phyloP scores from a whole-genome alignment of 805 yeast genomes.

The Metschnikowia kofuensis region DNA sequence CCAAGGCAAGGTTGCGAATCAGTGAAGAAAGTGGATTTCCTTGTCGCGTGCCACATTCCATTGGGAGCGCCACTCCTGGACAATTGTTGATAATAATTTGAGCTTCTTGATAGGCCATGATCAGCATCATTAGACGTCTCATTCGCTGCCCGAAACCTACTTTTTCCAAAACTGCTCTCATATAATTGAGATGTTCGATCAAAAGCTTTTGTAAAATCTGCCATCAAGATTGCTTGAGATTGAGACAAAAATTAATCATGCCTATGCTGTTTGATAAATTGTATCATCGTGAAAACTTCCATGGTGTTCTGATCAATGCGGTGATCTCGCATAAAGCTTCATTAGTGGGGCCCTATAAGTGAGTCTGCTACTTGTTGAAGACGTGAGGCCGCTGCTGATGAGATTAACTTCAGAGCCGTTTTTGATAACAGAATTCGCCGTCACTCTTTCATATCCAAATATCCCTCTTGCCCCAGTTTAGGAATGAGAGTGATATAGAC shows the following conservation, averaged over 20 bases:
- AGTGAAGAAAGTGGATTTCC: slow-evolving; percentile 8
- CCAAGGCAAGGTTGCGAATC: slow-evolving; percentile 5
- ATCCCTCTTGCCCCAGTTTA: too few relatives aligned
- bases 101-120: not conserved
- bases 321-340: not conserved
- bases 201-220: not conserved
- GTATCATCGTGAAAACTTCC: not conserved
- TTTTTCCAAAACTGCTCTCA: not conserved
- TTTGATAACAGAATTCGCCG: too few relatives aligned
- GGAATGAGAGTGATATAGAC: too few relatives aligned
- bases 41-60: slow-evolving; percentile 5
- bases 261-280: not conserved
- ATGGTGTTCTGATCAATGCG: not conserved
- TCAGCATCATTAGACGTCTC: not conserved
- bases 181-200: not conserved
- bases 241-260: too few relatives aligned
- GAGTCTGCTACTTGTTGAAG: too few relatives aligned
- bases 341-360: not conserved
- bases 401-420: too few relatives aligned
- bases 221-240: too few relatives aligned
- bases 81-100: not conserved
- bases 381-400: too few relatives aligned
- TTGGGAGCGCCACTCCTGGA: not conserved
- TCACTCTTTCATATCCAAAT: too few relatives aligned
- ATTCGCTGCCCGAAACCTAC: not conserved